Base-by-base conservation (phyloP, 2,329 filamentous ascomycete species). In the Colletotrichum liriopes region DNA sequence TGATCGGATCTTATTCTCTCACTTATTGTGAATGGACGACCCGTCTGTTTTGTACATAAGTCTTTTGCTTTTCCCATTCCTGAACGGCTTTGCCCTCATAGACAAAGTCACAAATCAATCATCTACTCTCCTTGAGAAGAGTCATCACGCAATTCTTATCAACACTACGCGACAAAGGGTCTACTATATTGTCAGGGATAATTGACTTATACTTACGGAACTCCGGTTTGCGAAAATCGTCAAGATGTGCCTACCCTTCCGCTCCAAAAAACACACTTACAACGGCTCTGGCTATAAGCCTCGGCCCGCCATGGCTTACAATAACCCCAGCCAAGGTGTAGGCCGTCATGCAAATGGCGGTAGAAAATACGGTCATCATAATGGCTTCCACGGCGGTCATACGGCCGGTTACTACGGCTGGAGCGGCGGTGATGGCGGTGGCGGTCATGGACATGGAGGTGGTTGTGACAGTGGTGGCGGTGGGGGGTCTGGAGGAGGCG, bases 241-340 rank as follows among this genome's bases (percentile, higher is more conserved):
- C n/a, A 63, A 29, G 2, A 68, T 71, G 65, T 63, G 69, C 51
- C 16, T 68, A 8, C 65, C 69, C 18, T 68, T 68, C 1, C 41
- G 49, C 16, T 54, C 51, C 5, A 71, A 71, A 12, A 62, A 54
- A 12, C 59, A 59, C 26, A 54, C 56, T 0, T 43, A 56, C 20
- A 12, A 37, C 35, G 26, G 26, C 23, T 35, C 47, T 0, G 32
- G 54, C 12, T 29, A 47, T 26, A 59, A 20, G 12, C 65, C 69
- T 18, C 35, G 52, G 26, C 69, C 58, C 18, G 69, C 41, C 29
- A 37, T 58, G 58, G 18, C 20, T 5, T 8, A 32, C 29, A 39
- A 23, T 32, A 23, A 20, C 20, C 20, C 26, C 2, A 39, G 23
- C 1, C 39, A 43, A 7, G 41, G 29, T 3, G 12, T 51, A 9